phyloP scores from a whole-genome alignment of 129 eudicot species.

The Rutidosis leptorrhynchoides region DNA sequence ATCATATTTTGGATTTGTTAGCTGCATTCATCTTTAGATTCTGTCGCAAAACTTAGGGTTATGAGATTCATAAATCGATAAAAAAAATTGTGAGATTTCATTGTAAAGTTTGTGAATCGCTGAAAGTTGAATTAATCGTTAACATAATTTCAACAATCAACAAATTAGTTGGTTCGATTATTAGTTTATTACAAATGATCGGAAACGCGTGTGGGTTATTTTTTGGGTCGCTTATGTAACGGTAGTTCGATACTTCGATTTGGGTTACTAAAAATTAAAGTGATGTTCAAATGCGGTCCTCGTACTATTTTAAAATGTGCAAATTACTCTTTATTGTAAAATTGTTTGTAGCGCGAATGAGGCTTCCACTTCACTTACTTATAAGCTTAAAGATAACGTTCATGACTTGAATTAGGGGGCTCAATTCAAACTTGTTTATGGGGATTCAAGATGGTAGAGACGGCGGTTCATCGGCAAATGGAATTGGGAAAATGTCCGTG shows the following conservation, averaged over 20 bases:
- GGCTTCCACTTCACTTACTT: no score
- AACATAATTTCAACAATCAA: constrained; percentile 18
- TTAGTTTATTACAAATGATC: constrained; percentile 10
- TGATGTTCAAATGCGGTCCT: no score
- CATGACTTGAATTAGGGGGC: no score
- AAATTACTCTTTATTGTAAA: not conserved
- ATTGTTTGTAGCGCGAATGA: not conserved
- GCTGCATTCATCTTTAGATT: constrained; percentile 55
- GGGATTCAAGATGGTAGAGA: no score
- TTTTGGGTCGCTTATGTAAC: not conserved
- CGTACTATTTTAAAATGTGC: constrained; percentile 21
- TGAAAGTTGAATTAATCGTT: not conserved
- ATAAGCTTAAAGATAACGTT: no score
- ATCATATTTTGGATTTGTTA: constrained; percentile 66
- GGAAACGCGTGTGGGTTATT: constrained; percentile 12
- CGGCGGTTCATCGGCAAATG: no score
- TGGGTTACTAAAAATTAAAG: no score
- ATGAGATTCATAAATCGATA: constrained; percentile 17
- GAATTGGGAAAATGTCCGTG: no score
- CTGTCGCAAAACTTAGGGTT: constrained; percentile 17
- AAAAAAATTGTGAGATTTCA: not conserved
- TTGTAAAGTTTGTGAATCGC: constrained; percentile 9
- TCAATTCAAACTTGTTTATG: no score
- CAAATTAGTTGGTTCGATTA: constrained; percentile 2
- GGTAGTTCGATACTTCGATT: not conserved